These are phyloP conservation scores for Elsinoe perseae DNA, from an alignment of 2,329 filamentous ascomycete species.

Conservation along the genomic window DNA sequence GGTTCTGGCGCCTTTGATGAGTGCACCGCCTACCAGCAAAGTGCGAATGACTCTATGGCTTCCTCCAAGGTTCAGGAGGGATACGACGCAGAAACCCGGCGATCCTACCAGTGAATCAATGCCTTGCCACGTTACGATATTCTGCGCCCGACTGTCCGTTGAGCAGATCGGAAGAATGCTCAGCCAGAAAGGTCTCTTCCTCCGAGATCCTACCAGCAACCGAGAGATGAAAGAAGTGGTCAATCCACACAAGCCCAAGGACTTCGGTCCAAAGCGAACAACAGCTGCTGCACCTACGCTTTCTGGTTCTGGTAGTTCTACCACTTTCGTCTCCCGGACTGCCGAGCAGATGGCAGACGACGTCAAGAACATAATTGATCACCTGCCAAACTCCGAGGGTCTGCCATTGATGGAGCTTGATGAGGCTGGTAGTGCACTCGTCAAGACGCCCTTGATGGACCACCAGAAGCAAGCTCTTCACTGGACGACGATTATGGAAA, in stretches of 20 bases:
- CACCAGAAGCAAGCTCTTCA: slow-evolving; percentile 87
- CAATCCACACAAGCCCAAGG: slow-evolving; percentile 63
- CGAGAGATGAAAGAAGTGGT: slow-evolving; percentile 63
- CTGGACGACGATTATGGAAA: slow-evolving; percentile 77
- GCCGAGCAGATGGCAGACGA: slow-evolving; percentile 81
- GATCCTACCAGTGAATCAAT: slow-evolving; percentile 54
- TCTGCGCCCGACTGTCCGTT: slow-evolving; percentile 62
- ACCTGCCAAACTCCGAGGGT: slow-evolving; percentile 65
- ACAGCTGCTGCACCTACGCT: not conserved
- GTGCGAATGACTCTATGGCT: slow-evolving; percentile 68
- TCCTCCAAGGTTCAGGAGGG: slow-evolving; percentile 54
- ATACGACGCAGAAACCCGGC: slow-evolving; percentile 55
- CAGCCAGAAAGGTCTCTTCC: slow-evolving; percentile 56
- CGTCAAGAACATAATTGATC: slow-evolving; percentile 81
- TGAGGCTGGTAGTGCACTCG: slow-evolving; percentile 55
- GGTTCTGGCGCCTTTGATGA: slow-evolving; percentile 65
- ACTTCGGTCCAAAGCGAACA: slow-evolving; percentile 17
- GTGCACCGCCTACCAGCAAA: slow-evolving; percentile 50
- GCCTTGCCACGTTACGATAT: slow-evolving; percentile 65
- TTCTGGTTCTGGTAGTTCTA: slow-evolving; percentile 12
- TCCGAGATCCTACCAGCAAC: slow-evolving; percentile 54
- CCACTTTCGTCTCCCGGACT: slow-evolving; percentile 48
- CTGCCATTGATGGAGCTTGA: slow-evolving; percentile 66
- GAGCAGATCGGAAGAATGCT: slow-evolving; percentile 61
- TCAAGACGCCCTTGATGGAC: slow-evolving; percentile 59